These are phyloP conservation scores for Hanseniaspora meyeri DNA, from an alignment of 805 yeast species.

Conservation along the genomic window DNA sequence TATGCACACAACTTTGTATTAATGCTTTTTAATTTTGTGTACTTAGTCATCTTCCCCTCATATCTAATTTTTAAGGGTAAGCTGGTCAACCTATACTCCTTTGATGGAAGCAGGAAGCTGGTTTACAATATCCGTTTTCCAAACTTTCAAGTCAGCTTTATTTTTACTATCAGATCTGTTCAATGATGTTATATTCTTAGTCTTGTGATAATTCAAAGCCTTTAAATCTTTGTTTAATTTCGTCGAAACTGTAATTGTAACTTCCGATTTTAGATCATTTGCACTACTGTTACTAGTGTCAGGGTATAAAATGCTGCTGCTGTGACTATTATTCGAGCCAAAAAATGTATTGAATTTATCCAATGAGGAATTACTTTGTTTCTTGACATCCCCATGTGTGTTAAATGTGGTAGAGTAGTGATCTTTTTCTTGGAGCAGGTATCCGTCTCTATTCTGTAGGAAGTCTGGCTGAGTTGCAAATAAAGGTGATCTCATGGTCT, in stretches of 20 bases:
- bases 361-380: neutral
- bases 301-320: neutral
- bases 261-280: neutral
- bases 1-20: neutral
- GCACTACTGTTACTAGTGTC: too few species aligned
- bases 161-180: conserved; percentile 1
- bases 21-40: neutral
- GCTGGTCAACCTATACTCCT: neutral
- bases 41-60: neutral
- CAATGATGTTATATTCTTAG: neutral
- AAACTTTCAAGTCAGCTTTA: conserved; percentile 2
- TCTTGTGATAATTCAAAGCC: conserved; percentile 3
- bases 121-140: neutral
- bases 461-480: neutral
- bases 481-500: neutral
- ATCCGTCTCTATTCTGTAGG: neutral
- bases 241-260: neutral
- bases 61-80: neutral
- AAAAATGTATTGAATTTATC: conserved; percentile 4
- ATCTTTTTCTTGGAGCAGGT: neutral
- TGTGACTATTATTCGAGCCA: neutral
- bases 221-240: conserved; percentile 7
- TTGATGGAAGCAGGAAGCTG: neutral
- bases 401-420: neutral
- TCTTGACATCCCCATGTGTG: neutral